Evolutionary conservation across 768 basidiomycete genomes (phyloP).

Genomic region (Suillus bovinus): DNA sequence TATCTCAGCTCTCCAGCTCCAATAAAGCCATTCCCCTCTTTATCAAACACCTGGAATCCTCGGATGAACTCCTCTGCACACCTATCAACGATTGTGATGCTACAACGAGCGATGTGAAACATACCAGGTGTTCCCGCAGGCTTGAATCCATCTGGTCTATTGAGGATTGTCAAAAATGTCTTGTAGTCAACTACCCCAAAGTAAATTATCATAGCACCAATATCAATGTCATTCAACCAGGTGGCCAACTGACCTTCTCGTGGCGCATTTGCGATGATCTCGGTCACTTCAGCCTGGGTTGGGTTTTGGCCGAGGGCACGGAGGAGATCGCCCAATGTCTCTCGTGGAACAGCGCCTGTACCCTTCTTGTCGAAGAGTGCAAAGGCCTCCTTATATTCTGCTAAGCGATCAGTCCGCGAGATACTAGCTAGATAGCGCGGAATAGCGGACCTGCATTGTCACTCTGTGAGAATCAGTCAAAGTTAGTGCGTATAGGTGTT

Average conservation of each 20-base stretch:
- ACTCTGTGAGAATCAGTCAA: conserved; percentile 32
- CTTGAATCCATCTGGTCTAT: conserved; percentile 95
- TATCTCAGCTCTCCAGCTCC: conserved; percentile 70
- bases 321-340: conserved; percentile 88
- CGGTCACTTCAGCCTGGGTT: conserved; percentile 95
- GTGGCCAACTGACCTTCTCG: conserved; percentile 59
- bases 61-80: conserved; percentile 96
- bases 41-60: conserved; percentile 98
- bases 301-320: conserved; percentile 97
- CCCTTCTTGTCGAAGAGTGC: conserved; percentile 98
- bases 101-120: conserved; percentile 18
- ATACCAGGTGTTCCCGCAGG: conserved; percentile 93
- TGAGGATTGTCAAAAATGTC: conserved; percentile 87
- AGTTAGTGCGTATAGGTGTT: not conserved
- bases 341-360: conserved; percentile 84
- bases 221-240: not conserved
- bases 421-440: conserved; percentile 1
- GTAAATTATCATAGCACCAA: not conserved
- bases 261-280: conserved; percentile 72
- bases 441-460: conserved; percentile 49
- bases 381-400: conserved; percentile 97
- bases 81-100: not conserved
- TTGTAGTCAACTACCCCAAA: conserved; percentile 78
- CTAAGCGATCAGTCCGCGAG: conserved; percentile 8
- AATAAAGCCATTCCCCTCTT: conserved; percentile 71